Evolutionary conservation across 2,329 filamentous ascomycete species (phyloP).

Genomic region (Cladophialophora immunda): DNA sequence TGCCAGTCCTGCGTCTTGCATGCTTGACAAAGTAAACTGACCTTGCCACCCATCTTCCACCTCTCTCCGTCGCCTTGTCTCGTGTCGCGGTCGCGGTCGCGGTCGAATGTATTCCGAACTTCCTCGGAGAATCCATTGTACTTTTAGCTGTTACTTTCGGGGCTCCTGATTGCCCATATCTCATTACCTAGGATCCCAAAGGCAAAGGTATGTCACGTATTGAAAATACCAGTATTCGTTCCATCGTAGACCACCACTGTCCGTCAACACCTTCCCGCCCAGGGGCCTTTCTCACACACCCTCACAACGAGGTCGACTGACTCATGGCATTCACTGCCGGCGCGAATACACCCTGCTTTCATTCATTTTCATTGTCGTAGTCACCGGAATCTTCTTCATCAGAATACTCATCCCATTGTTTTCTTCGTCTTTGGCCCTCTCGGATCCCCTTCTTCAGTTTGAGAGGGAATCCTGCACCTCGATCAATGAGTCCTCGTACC

Average conservation of each 20-base stretch:
- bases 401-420: constrained; percentile 32
- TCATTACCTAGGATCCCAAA: neutral
- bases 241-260: neutral
- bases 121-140: neutral
- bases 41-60: neutral
- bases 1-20: neutral
- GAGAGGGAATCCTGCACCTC: constrained; percentile 40
- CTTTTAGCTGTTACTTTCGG: neutral
- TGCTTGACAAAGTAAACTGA: neutral
- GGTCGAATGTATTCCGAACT: neutral
- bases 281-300: neutral
- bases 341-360: neutral
- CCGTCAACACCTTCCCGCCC: neutral
- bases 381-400: constrained; percentile 33
- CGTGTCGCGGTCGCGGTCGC: neutral
- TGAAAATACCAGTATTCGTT: neutral
- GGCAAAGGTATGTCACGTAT: neutral
- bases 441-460: constrained; percentile 42
- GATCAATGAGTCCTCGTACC: constrained; percentile 40
- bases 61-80: neutral
- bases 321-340: neutral
- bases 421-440: constrained; percentile 37
- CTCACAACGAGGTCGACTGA: neutral
- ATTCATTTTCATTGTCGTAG: constrained; percentile 18
- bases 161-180: neutral